phyloP scores from a whole-genome alignment of 192 early-diverging fungal genomes.

The Entomortierella lignicola region DNA sequence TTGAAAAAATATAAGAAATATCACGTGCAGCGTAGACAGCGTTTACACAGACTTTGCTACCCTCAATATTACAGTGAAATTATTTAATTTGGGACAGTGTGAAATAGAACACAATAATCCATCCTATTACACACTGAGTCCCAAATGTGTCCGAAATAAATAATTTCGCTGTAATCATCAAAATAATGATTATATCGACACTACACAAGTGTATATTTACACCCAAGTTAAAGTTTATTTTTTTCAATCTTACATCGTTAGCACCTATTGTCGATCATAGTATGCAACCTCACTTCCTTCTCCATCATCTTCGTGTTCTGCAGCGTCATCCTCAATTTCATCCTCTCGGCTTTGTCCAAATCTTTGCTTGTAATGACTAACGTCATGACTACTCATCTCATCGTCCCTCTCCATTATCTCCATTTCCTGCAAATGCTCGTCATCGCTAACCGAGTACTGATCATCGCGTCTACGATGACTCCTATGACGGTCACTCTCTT shows the following conservation, averaged over 20 bases:
- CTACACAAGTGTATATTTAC: too few relatives aligned
- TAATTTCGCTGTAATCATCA: too few relatives aligned
- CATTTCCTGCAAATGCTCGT: slow-evolving; percentile 5
- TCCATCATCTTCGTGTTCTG: slow-evolving; percentile 14
- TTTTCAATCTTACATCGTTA: not conserved
- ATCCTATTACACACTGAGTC: too few relatives aligned
- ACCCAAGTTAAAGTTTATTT: not conserved
- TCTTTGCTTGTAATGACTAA: not conserved
- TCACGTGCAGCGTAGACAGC: too few relatives aligned
- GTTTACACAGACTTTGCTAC: too few relatives aligned
- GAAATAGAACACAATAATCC: too few relatives aligned
- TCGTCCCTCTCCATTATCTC: slow-evolving; percentile 5
- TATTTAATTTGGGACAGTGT: too few relatives aligned
- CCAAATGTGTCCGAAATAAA: too few relatives aligned
- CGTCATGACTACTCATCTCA: slow-evolving; percentile 1
- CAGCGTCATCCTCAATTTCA: slow-evolving; percentile 2
- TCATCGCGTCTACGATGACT: slow-evolving; percentile 1
- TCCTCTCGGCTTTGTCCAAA: not conserved
- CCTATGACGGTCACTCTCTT: not conserved
- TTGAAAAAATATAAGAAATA: too few relatives aligned
- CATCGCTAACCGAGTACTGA: slow-evolving; percentile 9
- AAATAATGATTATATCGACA: too few relatives aligned
- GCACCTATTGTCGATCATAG: not conserved
- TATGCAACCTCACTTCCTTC: slow-evolving; percentile 7
- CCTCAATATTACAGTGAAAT: too few relatives aligned